Evolutionary conservation across 108 stramenopile species (phyloP).

Genomic region (Nitzschia sp.): DNA sequence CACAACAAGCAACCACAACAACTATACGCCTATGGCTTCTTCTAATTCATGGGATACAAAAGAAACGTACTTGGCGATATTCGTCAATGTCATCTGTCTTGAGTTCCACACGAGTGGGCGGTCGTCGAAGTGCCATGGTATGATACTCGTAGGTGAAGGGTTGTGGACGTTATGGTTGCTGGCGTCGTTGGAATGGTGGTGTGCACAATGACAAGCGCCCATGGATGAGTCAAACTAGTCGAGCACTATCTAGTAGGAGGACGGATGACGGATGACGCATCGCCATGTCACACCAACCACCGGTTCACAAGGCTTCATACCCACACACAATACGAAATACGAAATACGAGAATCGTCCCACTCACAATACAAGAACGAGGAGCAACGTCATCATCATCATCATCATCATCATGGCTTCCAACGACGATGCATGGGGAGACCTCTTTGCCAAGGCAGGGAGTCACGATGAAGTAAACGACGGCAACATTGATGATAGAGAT

Average conservation of each 20-base stretch:
- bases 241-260: too few relatives aligned
- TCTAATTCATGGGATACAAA: background rate
- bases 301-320: too few relatives aligned
- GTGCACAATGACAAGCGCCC: too few relatives aligned
- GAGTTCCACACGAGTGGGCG: slow-evolving; percentile 80
- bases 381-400: too few relatives aligned
- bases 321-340: too few relatives aligned
- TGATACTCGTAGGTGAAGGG: background rate
- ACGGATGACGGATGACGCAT: too few relatives aligned
- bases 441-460: slow-evolving; percentile 24
- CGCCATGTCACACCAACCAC: too few relatives aligned
- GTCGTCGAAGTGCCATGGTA: slow-evolving; percentile 80
- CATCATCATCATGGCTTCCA: too few relatives aligned
- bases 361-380: too few relatives aligned
- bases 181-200: too few relatives aligned
- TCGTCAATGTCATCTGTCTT: slow-evolving; percentile 87
- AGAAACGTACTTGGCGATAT: slow-evolving; percentile 67
- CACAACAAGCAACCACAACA: background rate
- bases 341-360: too few relatives aligned
- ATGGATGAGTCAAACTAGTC: too few relatives aligned
- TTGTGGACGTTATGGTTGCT: background rate
- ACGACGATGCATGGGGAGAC: slow-evolving; percentile 18
- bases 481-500: background rate
- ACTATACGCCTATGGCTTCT: background rate
- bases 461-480: background rate